Conservation (phyloP, 1,139 yeast species). For the Geotrichum siamense region DNA sequence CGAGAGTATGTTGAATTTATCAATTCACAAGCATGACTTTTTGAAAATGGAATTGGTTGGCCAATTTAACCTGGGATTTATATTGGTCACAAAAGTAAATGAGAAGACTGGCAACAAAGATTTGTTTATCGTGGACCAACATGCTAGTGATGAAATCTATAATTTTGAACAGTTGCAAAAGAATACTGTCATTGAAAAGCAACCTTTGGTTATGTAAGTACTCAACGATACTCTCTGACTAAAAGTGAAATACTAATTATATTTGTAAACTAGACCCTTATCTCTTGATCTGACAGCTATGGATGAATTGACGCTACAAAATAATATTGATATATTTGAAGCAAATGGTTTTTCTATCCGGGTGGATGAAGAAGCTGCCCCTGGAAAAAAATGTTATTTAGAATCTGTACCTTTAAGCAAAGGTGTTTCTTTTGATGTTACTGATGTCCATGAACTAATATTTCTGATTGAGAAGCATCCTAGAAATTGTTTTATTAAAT, state of each 20-base stretch:
- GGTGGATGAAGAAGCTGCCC: conserved; percentile 43
- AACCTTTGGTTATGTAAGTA: conserved; percentile 49
- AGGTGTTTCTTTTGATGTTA: conserved; percentile 51
- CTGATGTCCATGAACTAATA: conserved; percentile 70
- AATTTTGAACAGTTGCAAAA: conserved; percentile 69
- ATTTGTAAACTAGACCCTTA: conserved; percentile 40
- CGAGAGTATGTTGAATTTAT: conserved; percentile 27
- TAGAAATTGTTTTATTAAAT: conserved; percentile 41
- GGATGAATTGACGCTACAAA: conserved; percentile 66
- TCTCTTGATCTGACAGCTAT: conserved; percentile 60
- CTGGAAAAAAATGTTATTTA: conserved; percentile 53
- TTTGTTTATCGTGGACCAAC: conserved; percentile 87
- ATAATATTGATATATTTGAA: conserved; percentile 49
- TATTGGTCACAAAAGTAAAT: conserved; percentile 50
- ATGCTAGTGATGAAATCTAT: conserved; percentile 92
- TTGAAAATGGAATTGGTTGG: conserved; percentile 71
- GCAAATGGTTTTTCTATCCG: conserved; percentile 69
- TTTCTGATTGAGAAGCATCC: conserved; percentile 44
- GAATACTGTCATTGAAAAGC: conserved; percentile 53
- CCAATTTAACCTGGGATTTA: conserved; percentile 88
- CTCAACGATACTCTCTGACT: not conserved
- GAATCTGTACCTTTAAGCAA: conserved; percentile 68
- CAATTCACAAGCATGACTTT: conserved; percentile 37
- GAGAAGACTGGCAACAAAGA: conserved; percentile 37
- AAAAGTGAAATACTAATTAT: conserved; percentile 1